phyloP scores from a whole-genome alignment of 2,329 filamentous ascomycete species.

The Aspergillus brunneoviolaceus region DNA sequence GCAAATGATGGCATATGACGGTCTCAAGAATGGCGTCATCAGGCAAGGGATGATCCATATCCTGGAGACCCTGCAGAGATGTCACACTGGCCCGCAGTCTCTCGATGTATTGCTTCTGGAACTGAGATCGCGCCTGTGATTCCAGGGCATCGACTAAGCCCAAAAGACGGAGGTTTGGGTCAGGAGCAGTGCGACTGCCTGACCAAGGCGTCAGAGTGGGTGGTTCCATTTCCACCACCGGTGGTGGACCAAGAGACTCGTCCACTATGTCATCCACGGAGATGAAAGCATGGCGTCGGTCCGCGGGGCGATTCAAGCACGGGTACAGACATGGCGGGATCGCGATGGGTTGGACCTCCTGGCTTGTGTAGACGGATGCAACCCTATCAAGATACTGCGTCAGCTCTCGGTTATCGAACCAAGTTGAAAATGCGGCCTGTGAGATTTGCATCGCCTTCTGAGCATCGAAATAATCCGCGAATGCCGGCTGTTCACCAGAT shows the following conservation, averaged over 20 bases:
- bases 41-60: background rate
- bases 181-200: slow-evolving; percentile 2
- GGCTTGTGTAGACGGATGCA: slow-evolving; percentile 3
- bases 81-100: slow-evolving; percentile 14
- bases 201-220: slow-evolving; percentile 3
- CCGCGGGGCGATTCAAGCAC: background rate
- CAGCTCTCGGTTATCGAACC: slow-evolving; percentile 29
- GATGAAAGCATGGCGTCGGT: slow-evolving; percentile 4
- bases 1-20: slow-evolving; percentile 5
- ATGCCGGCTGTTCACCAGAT: slow-evolving; percentile 13
- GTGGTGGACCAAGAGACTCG: slow-evolving; percentile 6
- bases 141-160: slow-evolving; percentile 8
- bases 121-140: slow-evolving; percentile 14
- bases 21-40: slow-evolving; percentile 1
- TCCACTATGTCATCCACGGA: slow-evolving; percentile 8
- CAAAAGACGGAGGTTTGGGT: background rate
- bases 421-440: slow-evolving; percentile 18
- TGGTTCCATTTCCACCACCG: slow-evolving; percentile 5
- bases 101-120: slow-evolving; percentile 17
- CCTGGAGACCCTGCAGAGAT: slow-evolving; percentile 11
- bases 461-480: slow-evolving; percentile 18
- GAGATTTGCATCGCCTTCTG: slow-evolving; percentile 14
- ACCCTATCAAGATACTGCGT: slow-evolving; percentile 22
- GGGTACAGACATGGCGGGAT: slow-evolving; percentile 2
- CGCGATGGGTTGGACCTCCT: slow-evolving; percentile 8